Base-by-base conservation (phyloP, 2,329 filamentous ascomycete genomes). In the Beauveria pseudobassiana region DNA sequence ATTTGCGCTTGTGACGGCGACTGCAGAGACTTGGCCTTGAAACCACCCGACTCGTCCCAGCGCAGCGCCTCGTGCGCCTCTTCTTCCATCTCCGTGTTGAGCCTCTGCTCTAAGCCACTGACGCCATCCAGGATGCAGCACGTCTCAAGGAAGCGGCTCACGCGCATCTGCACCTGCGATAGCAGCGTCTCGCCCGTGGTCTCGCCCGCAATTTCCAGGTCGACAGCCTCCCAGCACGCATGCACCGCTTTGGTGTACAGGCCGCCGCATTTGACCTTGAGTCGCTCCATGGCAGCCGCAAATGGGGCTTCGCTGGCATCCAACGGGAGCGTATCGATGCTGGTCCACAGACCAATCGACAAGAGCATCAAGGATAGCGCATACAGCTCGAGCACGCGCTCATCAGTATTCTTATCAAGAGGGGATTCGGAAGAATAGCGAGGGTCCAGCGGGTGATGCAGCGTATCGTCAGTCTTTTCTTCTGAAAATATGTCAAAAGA, bases 161-260 rank as follows among this genome's bases (percentile, higher is more conserved):
- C 78, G 62, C 79, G 80, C 42, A 78, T 75, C 68, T 87, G 83
- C 1, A 86, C 77, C 12, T 73, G 78, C 22, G 74, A 82, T 51
- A 82, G 74, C 30, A 86, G 75, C 20, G 80, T 75, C 58, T 86
- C 83, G 3, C 78, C 77, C 4, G 76, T 74, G 0, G 72, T 71
- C 38, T 73, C 72, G 1, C 80, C 81, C 0, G 76, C 73, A 8
- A 85, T 73, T 62, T 86, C 83, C 45, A 83, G 79, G 55, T 91
- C 87, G 2, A 88, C 85, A n/a, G 88, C 86, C 62, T 80, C 80
- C 78, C 88, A 87, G 67, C 89, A 92, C 3, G 84, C 80, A 69
- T 89, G 83, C 2, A 91, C 88, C 0, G 88, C 89, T 69, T 87
- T 88, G 81, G 86, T 87, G 72, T 91, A 93, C 0, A 89, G 78